phyloP scores from a whole-genome alignment of 345 rosid species.

The Hirschfeldia incana region DNA sequence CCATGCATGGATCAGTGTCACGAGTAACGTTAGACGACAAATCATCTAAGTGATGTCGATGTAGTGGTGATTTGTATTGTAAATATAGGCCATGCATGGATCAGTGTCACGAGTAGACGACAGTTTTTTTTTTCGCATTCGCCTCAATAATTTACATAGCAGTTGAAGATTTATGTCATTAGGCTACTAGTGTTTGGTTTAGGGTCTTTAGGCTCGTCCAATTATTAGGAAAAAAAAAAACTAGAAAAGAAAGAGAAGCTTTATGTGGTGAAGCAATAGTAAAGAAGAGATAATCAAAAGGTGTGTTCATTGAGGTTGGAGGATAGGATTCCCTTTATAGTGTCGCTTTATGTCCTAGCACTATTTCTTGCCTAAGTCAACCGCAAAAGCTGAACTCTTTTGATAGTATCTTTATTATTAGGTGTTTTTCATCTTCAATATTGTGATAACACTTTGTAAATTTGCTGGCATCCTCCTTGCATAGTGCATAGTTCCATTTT shows the following conservation, averaged over 20 bases:
- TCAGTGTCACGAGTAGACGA: too few relatives aligned
- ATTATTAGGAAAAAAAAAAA: background rate
- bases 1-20: too few relatives aligned
- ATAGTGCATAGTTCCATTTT: background rate
- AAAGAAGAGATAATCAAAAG: constrained; percentile 32
- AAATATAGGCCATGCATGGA: background rate
- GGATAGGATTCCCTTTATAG: constrained; percentile 44
- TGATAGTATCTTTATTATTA: constrained; percentile 9
- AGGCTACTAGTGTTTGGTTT: background rate
- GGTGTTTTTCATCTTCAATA: constrained; percentile 7
- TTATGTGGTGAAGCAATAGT: constrained; percentile 19
- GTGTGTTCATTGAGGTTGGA: constrained; percentile 29
- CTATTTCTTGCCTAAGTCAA: constrained; percentile 37
- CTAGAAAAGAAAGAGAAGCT: background rate
- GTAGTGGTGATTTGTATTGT: background rate
- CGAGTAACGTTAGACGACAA: background rate
- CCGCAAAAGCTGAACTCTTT: constrained; percentile 37
- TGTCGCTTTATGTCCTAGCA: constrained; percentile 36
- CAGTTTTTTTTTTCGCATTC: background rate
- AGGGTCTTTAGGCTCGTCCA: background rate
- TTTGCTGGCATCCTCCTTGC: background rate
- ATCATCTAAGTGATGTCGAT: background rate
- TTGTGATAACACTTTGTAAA: background rate
- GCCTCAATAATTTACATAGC: background rate
- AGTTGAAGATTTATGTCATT: background rate